Evolutionary conservation across 768 basidiomycete genomes (phyloP).

Genomic region (Lentinula sp.): DNA sequence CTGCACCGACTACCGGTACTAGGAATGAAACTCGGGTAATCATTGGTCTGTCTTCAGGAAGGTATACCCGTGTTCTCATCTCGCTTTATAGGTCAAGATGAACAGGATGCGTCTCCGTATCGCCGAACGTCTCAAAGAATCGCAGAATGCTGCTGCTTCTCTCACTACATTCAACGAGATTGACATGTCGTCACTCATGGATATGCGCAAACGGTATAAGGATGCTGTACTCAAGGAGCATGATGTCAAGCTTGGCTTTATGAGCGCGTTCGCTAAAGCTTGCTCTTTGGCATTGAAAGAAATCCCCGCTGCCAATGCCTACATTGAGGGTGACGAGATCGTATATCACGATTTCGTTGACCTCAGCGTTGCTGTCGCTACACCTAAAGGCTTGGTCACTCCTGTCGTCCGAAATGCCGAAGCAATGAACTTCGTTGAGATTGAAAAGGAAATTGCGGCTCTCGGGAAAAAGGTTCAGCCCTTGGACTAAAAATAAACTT

Average conservation of each 20-base stretch:
- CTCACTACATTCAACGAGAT: slow-evolving; percentile 99
- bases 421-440: slow-evolving; percentile 76
- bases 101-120: slow-evolving; percentile 97
- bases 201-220: slow-evolving; percentile 92
- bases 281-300: slow-evolving; percentile 79
- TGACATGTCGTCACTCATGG: slow-evolving; percentile 95
- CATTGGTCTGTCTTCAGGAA: slow-evolving; percentile 2
- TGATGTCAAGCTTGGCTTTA: slow-evolving; percentile 96
- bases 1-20: slow-evolving; percentile 35
- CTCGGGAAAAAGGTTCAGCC: slow-evolving; percentile 71
- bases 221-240: slow-evolving; percentile 84
- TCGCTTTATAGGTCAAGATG: slow-evolving; percentile 81
- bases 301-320: slow-evolving; percentile 91
- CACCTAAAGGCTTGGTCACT: slow-evolving; percentile 95
- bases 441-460: slow-evolving; percentile 88
- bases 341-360: slow-evolving; percentile 92
- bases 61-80: background rate
- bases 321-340: slow-evolving; percentile 91
- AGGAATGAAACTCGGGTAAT: slow-evolving; percentile 83
- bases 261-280: slow-evolving; percentile 94
- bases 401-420: slow-evolving; percentile 93
- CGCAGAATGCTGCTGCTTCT: slow-evolving; percentile 94
- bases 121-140: slow-evolving; percentile 95
- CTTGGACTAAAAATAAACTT: background rate
- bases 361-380: slow-evolving; percentile 92